Percentiles rank a stretch among this genome's conserved stretches.
Evolutionary conservation across 2,329 filamentous ascomycete species (phyloP).

Genomic region (Phaeophleospora eucalypticola): DNA sequence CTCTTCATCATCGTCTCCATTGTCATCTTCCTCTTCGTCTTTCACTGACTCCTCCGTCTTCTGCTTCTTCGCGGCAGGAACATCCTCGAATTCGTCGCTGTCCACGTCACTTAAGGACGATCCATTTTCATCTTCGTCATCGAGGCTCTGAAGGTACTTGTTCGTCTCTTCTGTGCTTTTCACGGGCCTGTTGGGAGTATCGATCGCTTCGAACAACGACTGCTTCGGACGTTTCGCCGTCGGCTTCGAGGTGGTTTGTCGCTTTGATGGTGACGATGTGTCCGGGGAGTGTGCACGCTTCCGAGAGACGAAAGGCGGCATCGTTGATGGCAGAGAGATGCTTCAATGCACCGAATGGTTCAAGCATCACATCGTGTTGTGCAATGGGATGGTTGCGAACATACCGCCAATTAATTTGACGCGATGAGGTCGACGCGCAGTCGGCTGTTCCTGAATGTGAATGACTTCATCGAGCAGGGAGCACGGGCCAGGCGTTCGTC

Average conservation of each 20-base stretch:
- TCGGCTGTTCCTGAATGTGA: background rate
- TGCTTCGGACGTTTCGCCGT: slow-evolving; percentile 32
- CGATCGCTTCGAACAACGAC: slow-evolving; percentile 43
- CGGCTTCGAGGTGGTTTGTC: slow-evolving; percentile 27
- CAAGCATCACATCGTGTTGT: background rate
- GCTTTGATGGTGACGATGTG: slow-evolving; percentile 33
- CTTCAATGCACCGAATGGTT: background rate
- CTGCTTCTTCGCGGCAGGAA: slow-evolving; percentile 39
- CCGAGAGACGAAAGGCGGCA: slow-evolving; percentile 66
- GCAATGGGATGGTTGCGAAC: background rate
- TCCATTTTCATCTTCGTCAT: slow-evolving; percentile 37
- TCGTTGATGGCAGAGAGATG: slow-evolving; percentile 33
- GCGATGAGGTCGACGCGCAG: background rate
- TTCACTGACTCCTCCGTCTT: slow-evolving; percentile 32
- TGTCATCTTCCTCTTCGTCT: slow-evolving; percentile 12
- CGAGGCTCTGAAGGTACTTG: slow-evolving; percentile 36
- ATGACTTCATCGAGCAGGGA: background rate
- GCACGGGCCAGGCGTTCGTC: background rate
- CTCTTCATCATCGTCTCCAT: slow-evolving; percentile 6
- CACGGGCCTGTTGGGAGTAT: slow-evolving; percentile 33
- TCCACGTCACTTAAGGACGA: slow-evolving; percentile 42
- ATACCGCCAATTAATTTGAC: background rate
- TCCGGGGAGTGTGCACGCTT: slow-evolving; percentile 59
- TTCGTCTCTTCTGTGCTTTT: slow-evolving; percentile 28
- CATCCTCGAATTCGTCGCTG: slow-evolving; percentile 50